A percentile compares a stretch with the other conserved stretches of the same genome.
phyloP scores from a whole-genome alignment of 2,329 filamentous ascomycete species.

The Alternaria sp. region DNA sequence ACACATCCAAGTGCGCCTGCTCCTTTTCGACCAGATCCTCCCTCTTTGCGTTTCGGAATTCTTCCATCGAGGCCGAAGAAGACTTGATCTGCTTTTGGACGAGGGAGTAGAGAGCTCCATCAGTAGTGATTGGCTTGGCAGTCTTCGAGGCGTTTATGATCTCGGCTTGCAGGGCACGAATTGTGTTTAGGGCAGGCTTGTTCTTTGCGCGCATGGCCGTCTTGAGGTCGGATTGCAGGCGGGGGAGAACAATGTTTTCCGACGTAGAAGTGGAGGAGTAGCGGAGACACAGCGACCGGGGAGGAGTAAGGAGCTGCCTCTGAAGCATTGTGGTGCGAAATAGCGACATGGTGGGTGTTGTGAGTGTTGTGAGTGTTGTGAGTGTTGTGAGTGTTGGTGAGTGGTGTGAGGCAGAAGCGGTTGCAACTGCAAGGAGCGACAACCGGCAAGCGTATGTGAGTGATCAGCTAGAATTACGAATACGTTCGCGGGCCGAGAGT shows the following conservation, averaged over 20 bases:
- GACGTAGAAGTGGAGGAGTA: slow-evolving; percentile 29
- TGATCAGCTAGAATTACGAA: not conserved
- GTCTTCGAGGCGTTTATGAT: slow-evolving; percentile 81
- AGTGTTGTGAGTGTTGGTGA: not conserved
- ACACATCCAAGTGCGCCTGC: slow-evolving; percentile 68
- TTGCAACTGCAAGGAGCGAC: slow-evolving; percentile 10
- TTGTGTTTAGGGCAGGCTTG: slow-evolving; percentile 69
- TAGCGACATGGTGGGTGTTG: slow-evolving; percentile 36
- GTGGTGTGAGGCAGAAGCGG: slow-evolving; percentile 1
- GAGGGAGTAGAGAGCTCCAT: slow-evolving; percentile 72
- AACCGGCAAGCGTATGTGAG: not conserved
- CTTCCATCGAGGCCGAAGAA: slow-evolving; percentile 66
- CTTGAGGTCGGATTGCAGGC: slow-evolving; percentile 58
- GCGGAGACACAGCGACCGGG: slow-evolving; percentile 32
- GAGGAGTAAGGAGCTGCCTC: slow-evolving; percentile 23
- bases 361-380: not conserved
- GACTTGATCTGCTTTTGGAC: slow-evolving; percentile 70
- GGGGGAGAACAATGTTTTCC: slow-evolving; percentile 50
- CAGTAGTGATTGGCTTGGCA: slow-evolving; percentile 71
- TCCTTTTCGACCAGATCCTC: slow-evolving; percentile 76
- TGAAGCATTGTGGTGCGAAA: slow-evolving; percentile 33
- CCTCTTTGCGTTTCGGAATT: slow-evolving; percentile 71
- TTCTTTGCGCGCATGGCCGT: slow-evolving; percentile 60
- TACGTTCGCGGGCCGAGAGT: not conserved
- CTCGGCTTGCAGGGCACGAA: slow-evolving; percentile 73